These are phyloP conservation scores for Debaryomyces prosopidis DNA, from an alignment of 805 yeast genomes.

Conservation along the genomic window DNA sequence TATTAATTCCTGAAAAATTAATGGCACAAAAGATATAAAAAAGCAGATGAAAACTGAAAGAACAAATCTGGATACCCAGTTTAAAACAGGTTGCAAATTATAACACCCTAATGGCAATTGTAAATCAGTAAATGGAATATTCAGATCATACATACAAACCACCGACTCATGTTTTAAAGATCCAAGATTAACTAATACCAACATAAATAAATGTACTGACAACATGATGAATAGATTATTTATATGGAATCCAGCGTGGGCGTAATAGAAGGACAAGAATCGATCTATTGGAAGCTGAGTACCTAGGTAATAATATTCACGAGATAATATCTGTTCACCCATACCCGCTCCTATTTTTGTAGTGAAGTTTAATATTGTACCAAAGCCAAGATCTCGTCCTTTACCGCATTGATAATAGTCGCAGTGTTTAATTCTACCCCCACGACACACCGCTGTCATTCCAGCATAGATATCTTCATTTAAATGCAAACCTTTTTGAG, in stretches of 20 bases:
- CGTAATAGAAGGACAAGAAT: conserved; percentile 89
- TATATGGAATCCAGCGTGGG: conserved; percentile 95
- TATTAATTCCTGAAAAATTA: conserved; percentile 81
- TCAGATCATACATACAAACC: conserved; percentile 62
- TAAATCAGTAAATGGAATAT: conserved; percentile 71
- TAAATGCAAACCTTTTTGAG: conserved; percentile 88
- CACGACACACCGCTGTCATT: conserved; percentile 83
- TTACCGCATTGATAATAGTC: conserved; percentile 97
- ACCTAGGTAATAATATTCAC: conserved; percentile 90
- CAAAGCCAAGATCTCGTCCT: conserved; percentile 93
- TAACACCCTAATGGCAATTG: conserved; percentile 83
- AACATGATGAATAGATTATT: conserved; percentile 85
- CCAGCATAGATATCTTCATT: conserved; percentile 98
- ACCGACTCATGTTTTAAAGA: conserved; percentile 73
- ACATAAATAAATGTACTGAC: conserved; percentile 84
- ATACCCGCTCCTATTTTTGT: conserved; percentile 97
- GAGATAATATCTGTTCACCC: conserved; percentile 93
- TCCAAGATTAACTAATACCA: conserved; percentile 77
- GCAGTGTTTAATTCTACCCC: conserved; percentile 93
- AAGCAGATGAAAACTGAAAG: conserved; percentile 90
- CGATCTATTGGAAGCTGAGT: conserved; percentile 87
- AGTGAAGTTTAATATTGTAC: conserved; percentile 88
- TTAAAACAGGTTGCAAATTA: conserved; percentile 78
- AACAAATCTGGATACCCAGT: conserved; percentile 89
- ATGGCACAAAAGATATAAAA: conserved; percentile 86